phyloP scores from a whole-genome alignment of 140 eudicot species.

The Stevia rebaudiana region DNA sequence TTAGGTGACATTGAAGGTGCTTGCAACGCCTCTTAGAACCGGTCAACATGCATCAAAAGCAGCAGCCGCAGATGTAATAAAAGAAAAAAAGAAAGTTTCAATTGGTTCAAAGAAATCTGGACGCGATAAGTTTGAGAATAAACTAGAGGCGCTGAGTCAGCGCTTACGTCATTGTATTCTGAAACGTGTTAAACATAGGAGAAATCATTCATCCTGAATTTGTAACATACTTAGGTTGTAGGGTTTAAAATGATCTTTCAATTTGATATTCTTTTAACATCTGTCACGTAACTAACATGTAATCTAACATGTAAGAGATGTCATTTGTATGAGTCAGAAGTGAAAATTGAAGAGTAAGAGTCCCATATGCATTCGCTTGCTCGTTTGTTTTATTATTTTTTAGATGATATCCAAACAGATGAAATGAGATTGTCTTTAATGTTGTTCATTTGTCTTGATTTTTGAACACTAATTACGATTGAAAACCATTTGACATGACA shows the following conservation, averaged over 20 bases:
- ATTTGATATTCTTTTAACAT: conserved; percentile 5
- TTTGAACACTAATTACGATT: too few relatives aligned
- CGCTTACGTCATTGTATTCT: conserved; percentile 75
- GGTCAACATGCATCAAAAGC: conserved; percentile 12
- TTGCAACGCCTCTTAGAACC: conserved; percentile 62
- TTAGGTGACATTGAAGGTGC: conserved; percentile 58
- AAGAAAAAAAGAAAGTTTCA: conserved; percentile 39
- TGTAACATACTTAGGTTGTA: conserved; percentile 12
- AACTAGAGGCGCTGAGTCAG: conserved; percentile 81
- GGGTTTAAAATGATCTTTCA: conserved; percentile 6
- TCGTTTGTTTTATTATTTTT: too few relatives aligned
- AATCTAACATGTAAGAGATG: conserved; percentile 14
- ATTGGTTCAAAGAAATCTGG: conserved; percentile 35
- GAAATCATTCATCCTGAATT: conserved; percentile 55
- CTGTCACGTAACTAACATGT: conserved; percentile 10
- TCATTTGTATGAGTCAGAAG: neutral
- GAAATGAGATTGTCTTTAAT: too few relatives aligned
- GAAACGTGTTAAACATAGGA: conserved; percentile 54
- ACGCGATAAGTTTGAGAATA: conserved; percentile 59
- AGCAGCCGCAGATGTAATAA: conserved; percentile 13
- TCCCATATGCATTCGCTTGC: too few relatives aligned
- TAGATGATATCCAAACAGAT: too few relatives aligned
- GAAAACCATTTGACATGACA: too few relatives aligned
- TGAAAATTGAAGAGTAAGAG: too few relatives aligned
- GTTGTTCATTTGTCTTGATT: too few relatives aligned